phyloP scores from a whole-genome alignment of 345 rosid species.

The Pistacia vera region DNA sequence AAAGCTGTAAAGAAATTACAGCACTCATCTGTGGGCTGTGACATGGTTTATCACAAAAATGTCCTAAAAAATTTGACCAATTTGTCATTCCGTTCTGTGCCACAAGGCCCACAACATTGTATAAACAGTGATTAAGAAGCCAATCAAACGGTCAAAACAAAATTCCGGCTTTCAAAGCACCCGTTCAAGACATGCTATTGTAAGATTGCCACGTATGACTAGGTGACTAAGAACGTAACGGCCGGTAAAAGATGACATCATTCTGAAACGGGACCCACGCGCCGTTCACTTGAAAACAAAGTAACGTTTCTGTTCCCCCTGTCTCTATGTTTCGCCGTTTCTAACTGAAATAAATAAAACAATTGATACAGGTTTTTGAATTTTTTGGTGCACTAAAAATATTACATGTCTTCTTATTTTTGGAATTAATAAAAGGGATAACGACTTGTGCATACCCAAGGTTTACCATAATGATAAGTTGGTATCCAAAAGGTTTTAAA shows the following conservation, averaged over 20 bases:
- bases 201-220: conserved; percentile 24
- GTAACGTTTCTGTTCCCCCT: conserved; percentile 34
- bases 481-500: too few relatives aligned
- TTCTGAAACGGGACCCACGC: conserved; percentile 39
- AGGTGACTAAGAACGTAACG: conserved; percentile 50
- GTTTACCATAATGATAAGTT: not conserved
- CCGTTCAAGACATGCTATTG: conserved; percentile 3
- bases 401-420: not conserved
- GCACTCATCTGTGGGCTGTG: too few relatives aligned
- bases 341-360: too few relatives aligned
- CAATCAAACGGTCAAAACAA: conserved; percentile 20
- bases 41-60: too few relatives aligned
- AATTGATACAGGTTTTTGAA: not conserved
- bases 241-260: conserved; percentile 40
- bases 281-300: conserved; percentile 53
- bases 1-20: not conserved
- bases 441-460: too few relatives aligned
- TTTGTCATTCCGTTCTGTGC: not conserved
- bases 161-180: conserved; percentile 37
- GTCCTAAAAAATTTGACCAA: not conserved
- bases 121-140: not conserved
- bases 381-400: conserved; percentile 1
- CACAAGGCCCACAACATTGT: not conserved
- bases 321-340: not conserved
- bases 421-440: not conserved